Conservation (phyloP, 2,329 filamentous ascomycete species). For the Botrytis aclada region DNA sequence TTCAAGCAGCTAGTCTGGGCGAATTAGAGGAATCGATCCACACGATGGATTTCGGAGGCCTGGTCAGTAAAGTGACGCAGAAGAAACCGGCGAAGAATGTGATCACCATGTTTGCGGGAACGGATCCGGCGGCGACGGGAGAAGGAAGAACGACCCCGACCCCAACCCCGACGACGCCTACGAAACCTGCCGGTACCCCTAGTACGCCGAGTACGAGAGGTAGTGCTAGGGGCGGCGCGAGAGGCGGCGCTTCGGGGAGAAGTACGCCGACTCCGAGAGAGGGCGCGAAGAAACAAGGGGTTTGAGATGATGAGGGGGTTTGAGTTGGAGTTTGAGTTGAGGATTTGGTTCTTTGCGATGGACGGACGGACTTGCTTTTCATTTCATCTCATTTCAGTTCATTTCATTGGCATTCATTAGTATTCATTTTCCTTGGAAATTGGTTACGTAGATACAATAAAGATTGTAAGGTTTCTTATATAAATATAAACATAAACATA, state of each 20-base stretch:
- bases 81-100: not conserved
- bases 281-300: not conserved
- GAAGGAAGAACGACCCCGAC: not conserved
- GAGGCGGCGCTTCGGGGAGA: not conserved
- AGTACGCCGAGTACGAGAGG: not conserved
- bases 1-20: slow-evolving; percentile 4
- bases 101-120: not conserved
- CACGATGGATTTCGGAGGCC: slow-evolving; percentile 1
- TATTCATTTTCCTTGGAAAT: not conserved
- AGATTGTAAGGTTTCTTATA: too few species aligned
- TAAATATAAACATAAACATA: not conserved
- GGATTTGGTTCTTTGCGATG: not conserved
- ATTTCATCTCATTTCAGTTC: not conserved
- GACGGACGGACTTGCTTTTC: not conserved
- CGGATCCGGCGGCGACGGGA: too few species aligned
- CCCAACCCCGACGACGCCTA: not conserved
- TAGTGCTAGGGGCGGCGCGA: not conserved
- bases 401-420: too few species aligned
- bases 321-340: not conserved
- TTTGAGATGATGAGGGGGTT: not conserved
- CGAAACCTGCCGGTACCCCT: not conserved
- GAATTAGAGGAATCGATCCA: not conserved
- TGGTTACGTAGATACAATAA: too few species aligned
- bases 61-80: not conserved
- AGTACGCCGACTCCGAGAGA: not conserved